Conservation (phyloP, 192 early-diverging fungal species). For the Coemansia sp. region DNA sequence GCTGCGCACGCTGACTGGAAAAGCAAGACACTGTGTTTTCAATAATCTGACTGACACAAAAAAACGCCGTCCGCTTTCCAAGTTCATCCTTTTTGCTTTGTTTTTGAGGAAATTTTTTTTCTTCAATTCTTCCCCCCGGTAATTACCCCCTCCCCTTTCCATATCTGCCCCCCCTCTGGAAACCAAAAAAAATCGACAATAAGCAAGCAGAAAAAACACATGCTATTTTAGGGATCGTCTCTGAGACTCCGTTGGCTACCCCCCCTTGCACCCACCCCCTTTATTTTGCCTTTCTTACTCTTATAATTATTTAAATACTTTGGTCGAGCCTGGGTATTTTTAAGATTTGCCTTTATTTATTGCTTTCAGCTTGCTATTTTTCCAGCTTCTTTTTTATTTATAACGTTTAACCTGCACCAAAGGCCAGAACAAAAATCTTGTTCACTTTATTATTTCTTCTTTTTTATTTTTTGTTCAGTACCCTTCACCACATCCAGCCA, state of each 20-base stretch:
- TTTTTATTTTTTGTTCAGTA: slow-evolving; percentile 10
- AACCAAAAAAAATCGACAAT: slow-evolving; percentile 3
- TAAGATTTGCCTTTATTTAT: slow-evolving; percentile 9
- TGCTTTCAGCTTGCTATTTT: background rate
- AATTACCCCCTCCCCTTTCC: background rate
- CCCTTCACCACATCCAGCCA: background rate
- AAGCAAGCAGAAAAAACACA: slow-evolving; percentile 9
- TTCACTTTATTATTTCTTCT: background rate
- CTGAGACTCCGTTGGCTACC: slow-evolving; percentile 4
- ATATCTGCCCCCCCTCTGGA: background rate
- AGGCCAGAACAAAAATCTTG: slow-evolving; percentile 1
- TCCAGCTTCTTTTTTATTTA: background rate
- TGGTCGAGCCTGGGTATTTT: slow-evolving; percentile 15
- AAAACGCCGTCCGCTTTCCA: slow-evolving; percentile 4
- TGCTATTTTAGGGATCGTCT: slow-evolving; percentile 38
- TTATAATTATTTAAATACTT: slow-evolving; percentile 13
- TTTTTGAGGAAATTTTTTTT: background rate
- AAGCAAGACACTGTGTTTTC: slow-evolving; percentile 1
- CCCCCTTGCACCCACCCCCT: background rate
- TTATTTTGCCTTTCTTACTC: slow-evolving; percentile 3
- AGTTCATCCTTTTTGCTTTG: slow-evolving; percentile 9
- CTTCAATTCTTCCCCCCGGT: background rate
- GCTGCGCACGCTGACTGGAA: slow-evolving; percentile 1
- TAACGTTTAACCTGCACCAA: slow-evolving; percentile 6
- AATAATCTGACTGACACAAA: slow-evolving; percentile 10